Evolutionary conservation across 371 early-diverging fungal genomes (phyloP).

Genomic region (Syncephalastrum monosporum): DNA sequence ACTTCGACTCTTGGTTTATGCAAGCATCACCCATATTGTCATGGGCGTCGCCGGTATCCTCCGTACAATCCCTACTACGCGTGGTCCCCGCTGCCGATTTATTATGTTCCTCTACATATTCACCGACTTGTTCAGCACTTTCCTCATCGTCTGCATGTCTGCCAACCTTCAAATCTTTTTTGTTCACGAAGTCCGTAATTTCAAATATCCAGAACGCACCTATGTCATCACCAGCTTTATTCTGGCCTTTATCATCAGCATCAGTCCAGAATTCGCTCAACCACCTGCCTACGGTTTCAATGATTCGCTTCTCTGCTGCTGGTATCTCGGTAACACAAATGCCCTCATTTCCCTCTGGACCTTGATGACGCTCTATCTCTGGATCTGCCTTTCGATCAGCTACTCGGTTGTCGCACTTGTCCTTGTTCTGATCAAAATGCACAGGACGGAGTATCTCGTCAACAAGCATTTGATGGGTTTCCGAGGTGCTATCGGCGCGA

Average conservation of each 20-base stretch:
- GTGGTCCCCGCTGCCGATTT: constrained; percentile 2
- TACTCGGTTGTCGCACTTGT: constrained; percentile 10
- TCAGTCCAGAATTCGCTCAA: constrained; percentile 7
- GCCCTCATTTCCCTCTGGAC: constrained; percentile 5
- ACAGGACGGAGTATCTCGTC: constrained; percentile 10
- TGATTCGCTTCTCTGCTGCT: constrained; percentile 3
- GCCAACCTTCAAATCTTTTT: constrained; percentile 15
- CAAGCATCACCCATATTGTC: constrained; percentile 7
- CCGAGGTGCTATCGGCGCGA: neutral
- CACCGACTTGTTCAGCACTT: constrained; percentile 10
- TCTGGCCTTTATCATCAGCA: constrained; percentile 6
- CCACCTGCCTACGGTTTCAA: constrained; percentile 9
- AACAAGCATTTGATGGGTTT: constrained; percentile 4
- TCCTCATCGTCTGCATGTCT: constrained; percentile 15
- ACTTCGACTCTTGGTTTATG: constrained; percentile 17
- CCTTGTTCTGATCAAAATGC: constrained; percentile 11
- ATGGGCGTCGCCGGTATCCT: constrained; percentile 10
- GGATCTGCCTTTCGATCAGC: constrained; percentile 10
- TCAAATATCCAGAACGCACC: constrained; percentile 5
- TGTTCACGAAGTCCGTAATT: constrained; percentile 3
- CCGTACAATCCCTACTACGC: neutral
- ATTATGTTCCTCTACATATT: constrained; percentile 18
- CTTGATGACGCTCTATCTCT: constrained; percentile 13
- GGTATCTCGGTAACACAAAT: constrained; percentile 3
- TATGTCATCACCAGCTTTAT: constrained; percentile 6